These are phyloP conservation scores for Microglena sp. DNA, from an alignment of 139 green algal genomes.

Conservation along the genomic window DNA sequence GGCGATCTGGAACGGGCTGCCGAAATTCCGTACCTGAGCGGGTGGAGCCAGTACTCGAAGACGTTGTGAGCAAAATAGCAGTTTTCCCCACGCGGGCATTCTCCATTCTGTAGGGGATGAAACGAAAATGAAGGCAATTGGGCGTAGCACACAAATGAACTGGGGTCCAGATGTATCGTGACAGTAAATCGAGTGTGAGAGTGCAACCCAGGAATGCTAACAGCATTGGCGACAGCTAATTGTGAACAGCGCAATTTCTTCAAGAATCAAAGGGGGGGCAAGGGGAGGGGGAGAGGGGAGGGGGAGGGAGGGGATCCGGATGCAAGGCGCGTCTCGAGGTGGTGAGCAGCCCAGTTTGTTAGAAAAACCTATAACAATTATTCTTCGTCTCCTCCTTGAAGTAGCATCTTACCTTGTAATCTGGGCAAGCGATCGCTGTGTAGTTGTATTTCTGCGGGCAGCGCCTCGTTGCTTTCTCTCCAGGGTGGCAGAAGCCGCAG, in stretches of 20 bases:
- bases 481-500: conserved; percentile 9
- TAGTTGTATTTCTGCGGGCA: conserved; percentile 13
- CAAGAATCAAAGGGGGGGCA: too few relatives aligned
- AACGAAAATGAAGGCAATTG: background rate
- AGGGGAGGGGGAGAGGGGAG: background rate
- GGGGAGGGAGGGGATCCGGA: too few relatives aligned
- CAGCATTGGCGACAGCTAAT: background rate
- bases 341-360: background rate
- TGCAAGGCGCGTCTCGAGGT: background rate
- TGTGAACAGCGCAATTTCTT: too few relatives aligned
- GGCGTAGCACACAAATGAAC: background rate
- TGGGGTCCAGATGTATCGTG: too few relatives aligned
- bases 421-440: conserved; percentile 11
- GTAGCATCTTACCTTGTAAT: conserved; percentile 13
- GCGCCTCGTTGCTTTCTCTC: conserved; percentile 16
- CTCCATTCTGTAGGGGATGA: conserved; percentile 1
- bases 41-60: conserved; percentile 28
- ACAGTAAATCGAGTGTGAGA: background rate
- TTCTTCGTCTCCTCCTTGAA: too few relatives aligned
- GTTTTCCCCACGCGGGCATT: conserved; percentile 15
- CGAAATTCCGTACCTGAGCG: background rate
- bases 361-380: too few relatives aligned
- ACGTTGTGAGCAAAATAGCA: conserved; percentile 25
- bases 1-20: too few relatives aligned
- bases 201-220: background rate